Evolutionary conservation across 768 basidiomycete species (phyloP), one percentile per base, ranked within the genome.

Genomic region (Amanita muscaria): DNA sequence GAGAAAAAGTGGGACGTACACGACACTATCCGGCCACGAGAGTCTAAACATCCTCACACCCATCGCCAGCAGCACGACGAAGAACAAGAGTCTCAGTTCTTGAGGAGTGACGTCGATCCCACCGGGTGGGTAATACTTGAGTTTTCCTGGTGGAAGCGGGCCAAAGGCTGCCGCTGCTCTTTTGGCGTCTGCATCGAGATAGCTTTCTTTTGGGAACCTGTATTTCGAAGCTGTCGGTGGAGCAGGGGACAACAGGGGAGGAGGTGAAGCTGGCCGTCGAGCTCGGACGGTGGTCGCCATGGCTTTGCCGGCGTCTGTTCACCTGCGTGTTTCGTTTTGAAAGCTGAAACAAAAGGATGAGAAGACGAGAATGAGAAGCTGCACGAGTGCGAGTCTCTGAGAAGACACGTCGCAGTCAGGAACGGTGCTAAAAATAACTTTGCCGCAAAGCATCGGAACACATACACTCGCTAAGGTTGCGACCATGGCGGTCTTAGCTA

Each of bases 21-120:
- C 94, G 32, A 99, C 90, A 55, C 90, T 92, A 46, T 79, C 73
- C 0, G 94, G 94, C 57, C 80, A 79, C 33, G 85, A 88, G 34
- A 99, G 66, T 42, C 83, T 76, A 65, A 85, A 96, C 46, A 93
- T 61, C 37, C 94, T 76, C n/a, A 97, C 88, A n/a, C 69, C 76
- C 5, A 70, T 62, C 1, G 89, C 92, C 39, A 96, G 56, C 7
- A 89, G 47, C 24, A 82, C 65, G 42, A 96, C 59, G 19, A 77
- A 56, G 14, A 77, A 59, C 6, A 96, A 65, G 38, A 92, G 63
- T 57, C 83, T 86, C 76, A 77, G 84, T 56, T 94, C 92, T 32
- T 77, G 87, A 3, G 67, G 61, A 16, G 80, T 75, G 29, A 89
- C 57, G 53, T 72, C 76, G 44, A 83, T 62, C 22, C 83, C 86